Conservation (phyloP, 805 yeast species). For the Yarrowia divulgata region DNA sequence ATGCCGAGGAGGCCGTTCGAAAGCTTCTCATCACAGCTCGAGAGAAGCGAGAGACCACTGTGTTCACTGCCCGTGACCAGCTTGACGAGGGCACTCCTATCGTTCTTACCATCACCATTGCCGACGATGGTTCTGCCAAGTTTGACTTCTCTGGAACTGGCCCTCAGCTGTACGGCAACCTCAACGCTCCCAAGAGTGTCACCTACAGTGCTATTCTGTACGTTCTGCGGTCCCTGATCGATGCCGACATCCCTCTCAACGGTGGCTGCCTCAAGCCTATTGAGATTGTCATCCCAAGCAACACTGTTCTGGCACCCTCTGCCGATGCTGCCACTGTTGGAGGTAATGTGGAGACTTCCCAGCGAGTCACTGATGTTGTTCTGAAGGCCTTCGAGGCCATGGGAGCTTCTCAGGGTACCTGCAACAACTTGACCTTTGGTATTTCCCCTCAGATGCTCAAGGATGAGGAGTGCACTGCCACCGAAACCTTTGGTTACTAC, state of each 20-base stretch:
- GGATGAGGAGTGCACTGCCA: constrained; percentile 52
- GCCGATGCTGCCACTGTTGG: constrained; percentile 92
- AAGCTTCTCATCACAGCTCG: constrained; percentile 52
- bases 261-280: constrained; percentile 91
- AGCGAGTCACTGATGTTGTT: constrained; percentile 88
- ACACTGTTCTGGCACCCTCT: constrained; percentile 74
- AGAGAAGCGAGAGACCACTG: constrained; percentile 48
- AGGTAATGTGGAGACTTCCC: constrained; percentile 95
- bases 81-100: constrained; percentile 52
- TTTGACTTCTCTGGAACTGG: constrained; percentile 90
- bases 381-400: constrained; percentile 85
- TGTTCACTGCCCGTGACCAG: constrained; percentile 46
- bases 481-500: constrained; percentile 83
- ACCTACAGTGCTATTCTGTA: constrained; percentile 88
- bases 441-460: constrained; percentile 61
- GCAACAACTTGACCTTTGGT: constrained; percentile 94
- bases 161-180: constrained; percentile 84
- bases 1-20: constrained; percentile 77
- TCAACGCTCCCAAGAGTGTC: constrained; percentile 92
- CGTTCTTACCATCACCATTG: constrained; percentile 47
- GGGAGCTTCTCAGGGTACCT: constrained; percentile 96
- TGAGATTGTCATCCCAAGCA: constrained; percentile 66
- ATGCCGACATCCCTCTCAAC: constrained; percentile 88
- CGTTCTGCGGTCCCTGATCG: constrained; percentile 82
- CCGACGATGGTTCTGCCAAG: constrained; percentile 63